phyloP scores from a whole-genome alignment of 2,329 filamentous ascomycete genomes.

The Meredithiella fracta region DNA sequence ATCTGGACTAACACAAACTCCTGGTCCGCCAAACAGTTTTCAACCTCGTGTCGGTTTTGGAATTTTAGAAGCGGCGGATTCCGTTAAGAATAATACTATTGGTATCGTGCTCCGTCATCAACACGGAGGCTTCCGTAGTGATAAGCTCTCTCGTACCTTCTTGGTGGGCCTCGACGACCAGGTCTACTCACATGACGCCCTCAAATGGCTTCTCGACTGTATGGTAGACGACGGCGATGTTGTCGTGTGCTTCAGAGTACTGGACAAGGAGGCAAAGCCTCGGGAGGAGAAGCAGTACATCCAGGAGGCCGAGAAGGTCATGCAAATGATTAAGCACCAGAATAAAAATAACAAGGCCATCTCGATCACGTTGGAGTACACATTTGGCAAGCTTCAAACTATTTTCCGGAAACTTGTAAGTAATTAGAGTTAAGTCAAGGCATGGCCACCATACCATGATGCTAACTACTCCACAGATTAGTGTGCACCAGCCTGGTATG shows the following conservation, averaged over 20 bases:
- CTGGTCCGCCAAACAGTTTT: constrained; percentile 27
- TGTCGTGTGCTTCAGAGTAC: constrained; percentile 74
- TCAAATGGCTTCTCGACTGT: constrained; percentile 85
- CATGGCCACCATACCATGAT: too few relatives aligned
- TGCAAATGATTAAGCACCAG: constrained; percentile 62
- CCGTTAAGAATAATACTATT: constrained; percentile 40
- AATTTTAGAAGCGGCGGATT: constrained; percentile 40
- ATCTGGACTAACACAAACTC: constrained; percentile 10
- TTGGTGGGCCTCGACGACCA: constrained; percentile 85
- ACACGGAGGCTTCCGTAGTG: constrained; percentile 71
- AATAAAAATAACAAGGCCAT: constrained; percentile 69
- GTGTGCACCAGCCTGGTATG: constrained; percentile 80
- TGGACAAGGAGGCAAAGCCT: constrained; percentile 63
- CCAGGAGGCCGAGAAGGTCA: constrained; percentile 55
- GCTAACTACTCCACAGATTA: constrained; percentile 44
- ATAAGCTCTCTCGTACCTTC: constrained; percentile 69
- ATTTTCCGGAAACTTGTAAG: constrained; percentile 80
- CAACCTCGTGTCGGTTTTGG: constrained; percentile 44
- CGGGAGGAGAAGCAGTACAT: constrained; percentile 56
- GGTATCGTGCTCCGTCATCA: constrained; percentile 73
- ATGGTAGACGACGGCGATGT: constrained; percentile 88
- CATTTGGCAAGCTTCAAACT: constrained; percentile 74
- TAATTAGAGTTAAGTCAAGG: too few relatives aligned
- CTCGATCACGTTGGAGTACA: constrained; percentile 71
- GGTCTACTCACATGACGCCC: constrained; percentile 76